These are phyloP conservation scores for Trametes cingulata DNA, from an alignment of 768 basidiomycete genomes.

Conservation along the genomic window DNA sequence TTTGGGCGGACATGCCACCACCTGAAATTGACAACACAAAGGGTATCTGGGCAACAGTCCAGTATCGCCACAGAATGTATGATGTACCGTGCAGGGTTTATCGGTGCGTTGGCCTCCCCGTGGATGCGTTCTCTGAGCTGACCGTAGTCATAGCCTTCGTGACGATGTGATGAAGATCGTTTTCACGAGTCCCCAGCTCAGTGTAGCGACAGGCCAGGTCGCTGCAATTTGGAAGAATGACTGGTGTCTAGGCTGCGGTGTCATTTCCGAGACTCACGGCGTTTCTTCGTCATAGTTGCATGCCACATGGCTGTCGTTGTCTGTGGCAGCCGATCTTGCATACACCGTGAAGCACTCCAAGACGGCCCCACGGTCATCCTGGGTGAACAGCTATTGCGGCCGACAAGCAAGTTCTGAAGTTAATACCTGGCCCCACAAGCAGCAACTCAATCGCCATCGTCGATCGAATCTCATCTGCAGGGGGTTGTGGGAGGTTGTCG, in stretches of 20 bases:
- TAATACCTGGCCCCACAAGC: constrained; percentile 19
- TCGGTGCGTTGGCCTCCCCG: constrained; percentile 36
- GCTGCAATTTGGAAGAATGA: constrained; percentile 70
- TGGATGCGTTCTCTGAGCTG: background rate
- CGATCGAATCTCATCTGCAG: constrained; percentile 22
- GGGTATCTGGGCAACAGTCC: constrained; percentile 53
- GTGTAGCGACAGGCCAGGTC: constrained; percentile 80
- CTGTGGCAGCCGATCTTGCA: background rate
- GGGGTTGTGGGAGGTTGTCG: constrained; percentile 10
- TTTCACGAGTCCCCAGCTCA: constrained; percentile 62
- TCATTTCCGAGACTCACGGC: constrained; percentile 42
- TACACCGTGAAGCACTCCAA: background rate
- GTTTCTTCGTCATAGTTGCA: background rate
- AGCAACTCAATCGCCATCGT: constrained; percentile 22
- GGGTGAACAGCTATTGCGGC: background rate
- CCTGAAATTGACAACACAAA: constrained; percentile 37
- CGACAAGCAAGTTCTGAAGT: background rate
- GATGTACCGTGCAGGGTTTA: constrained; percentile 53
- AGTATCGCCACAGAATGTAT: constrained; percentile 72
- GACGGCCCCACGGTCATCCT: background rate
- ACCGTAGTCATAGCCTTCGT: constrained; percentile 19
- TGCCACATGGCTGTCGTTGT: background rate
- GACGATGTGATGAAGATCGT: constrained; percentile 42
- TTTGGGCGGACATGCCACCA: constrained; percentile 67
- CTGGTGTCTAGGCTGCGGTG: constrained; percentile 85